phyloP scores from a whole-genome alignment of 768 basidiomycete species.

The Favolaschia claudopus region DNA sequence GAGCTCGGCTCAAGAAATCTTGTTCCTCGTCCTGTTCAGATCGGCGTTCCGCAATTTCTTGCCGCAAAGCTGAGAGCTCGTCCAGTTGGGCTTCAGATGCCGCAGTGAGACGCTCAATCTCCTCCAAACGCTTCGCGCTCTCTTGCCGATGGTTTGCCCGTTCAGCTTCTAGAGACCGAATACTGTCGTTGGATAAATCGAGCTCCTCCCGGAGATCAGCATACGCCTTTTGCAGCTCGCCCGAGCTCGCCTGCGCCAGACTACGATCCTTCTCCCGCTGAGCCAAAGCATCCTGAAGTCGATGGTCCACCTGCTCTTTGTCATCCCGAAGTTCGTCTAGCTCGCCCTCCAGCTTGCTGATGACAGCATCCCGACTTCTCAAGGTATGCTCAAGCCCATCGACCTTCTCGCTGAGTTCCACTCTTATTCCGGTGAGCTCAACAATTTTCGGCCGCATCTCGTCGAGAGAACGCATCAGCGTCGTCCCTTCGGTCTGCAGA shows the following conservation, averaged over 20 bases:
- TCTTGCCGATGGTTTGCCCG: conserved; percentile 67
- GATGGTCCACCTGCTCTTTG: conserved; percentile 52
- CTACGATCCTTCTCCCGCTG: conserved; percentile 61
- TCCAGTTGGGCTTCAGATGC: conserved; percentile 56
- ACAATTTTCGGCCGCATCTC: conserved; percentile 89
- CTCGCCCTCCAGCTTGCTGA: conserved; percentile 66
- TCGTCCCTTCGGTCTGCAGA: conserved; percentile 80
- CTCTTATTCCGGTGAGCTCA: conserved; percentile 75
- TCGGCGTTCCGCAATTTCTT: conserved; percentile 57
- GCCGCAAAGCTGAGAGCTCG: conserved; percentile 59
- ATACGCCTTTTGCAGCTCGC: conserved; percentile 71
- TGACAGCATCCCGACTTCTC: conserved; percentile 61
- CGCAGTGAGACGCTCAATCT: conserved; percentile 61
- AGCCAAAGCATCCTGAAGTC: conserved; percentile 52
- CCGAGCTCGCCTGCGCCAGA: conserved; percentile 55
- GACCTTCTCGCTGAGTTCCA: conserved; percentile 72
- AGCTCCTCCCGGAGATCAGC: conserved; percentile 69
- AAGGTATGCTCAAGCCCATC: conserved; percentile 62
- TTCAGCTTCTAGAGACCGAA: conserved; percentile 70
- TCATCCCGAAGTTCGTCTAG: conserved; percentile 63
- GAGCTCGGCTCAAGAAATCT: conserved; percentile 67
- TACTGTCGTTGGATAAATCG: conserved; percentile 56
- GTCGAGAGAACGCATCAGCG: conserved; percentile 80
- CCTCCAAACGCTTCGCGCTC: conserved; percentile 59
- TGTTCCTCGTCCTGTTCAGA: conserved; percentile 65